These are phyloP conservation scores for Xylaria longipes DNA, from an alignment of 495 filamentous ascomycete species.

Conservation along the genomic window DNA sequence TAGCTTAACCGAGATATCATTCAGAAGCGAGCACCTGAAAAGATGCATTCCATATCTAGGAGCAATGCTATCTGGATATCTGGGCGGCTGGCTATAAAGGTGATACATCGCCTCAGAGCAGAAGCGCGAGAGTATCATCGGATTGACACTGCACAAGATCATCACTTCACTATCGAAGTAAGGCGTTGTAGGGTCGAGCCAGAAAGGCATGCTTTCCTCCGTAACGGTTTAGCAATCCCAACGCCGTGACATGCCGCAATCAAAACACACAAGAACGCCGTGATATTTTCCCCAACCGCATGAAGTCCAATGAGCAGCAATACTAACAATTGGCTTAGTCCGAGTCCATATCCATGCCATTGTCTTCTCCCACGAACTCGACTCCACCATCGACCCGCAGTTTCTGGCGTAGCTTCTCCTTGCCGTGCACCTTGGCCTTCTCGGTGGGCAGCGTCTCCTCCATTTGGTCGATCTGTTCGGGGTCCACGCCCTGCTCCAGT, in stretches of 20 bases:
- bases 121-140: neutral
- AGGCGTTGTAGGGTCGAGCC: neutral
- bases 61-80: neutral
- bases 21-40: neutral
- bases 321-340: conserved; percentile 27
- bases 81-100: neutral
- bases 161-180: neutral
- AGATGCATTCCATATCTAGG: neutral
- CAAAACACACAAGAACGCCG: conserved; percentile 27
- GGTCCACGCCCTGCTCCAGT: conserved; percentile 53
- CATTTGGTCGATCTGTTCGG: conserved; percentile 62
- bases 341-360: conserved; percentile 75
- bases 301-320: conserved; percentile 27
- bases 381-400: conserved; percentile 71
- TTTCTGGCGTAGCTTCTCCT: conserved; percentile 67
- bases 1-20: neutral
- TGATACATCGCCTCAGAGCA: neutral
- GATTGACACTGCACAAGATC: conserved; percentile 5
- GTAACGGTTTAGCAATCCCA: conserved; percentile 17
- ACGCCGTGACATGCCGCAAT: conserved; percentile 30
- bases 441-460: conserved; percentile 49
- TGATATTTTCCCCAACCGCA: conserved; percentile 33
- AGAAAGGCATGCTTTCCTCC: conserved; percentile 20
- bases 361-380: conserved; percentile 59
- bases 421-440: conserved; percentile 59